Evolutionary conservation across 169 alveolate species (phyloP), one percentile per base, ranked within the genome.

Genomic region (Plasmodium knowlesi): DNA sequence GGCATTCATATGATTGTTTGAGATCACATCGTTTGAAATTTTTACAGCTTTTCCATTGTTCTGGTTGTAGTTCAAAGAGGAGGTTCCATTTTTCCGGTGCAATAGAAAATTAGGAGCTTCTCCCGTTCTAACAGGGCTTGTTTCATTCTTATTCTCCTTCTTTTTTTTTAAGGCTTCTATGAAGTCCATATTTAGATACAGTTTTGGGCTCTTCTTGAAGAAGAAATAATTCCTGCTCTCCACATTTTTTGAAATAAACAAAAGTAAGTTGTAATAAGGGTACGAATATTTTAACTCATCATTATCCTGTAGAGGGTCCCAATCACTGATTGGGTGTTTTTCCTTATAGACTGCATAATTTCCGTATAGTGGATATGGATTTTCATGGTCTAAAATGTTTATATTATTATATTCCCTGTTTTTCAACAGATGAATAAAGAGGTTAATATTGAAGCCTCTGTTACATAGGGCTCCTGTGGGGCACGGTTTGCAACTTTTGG

Each of bases 391-490:
- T 43, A 78, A 81, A 25, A 82, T 57, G 76, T 41, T 71, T 81
- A 91, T 91, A 30, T 81, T 57, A 57, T 80, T 81, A 82, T 74
- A 91, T 50, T 74, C 79, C 76, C 92, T 91, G 46, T 91, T 67
- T 61, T 82, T 91, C 41, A 91, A 9, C 37, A 91, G 79, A 30
- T 74, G 70, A 50, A 91, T 30, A 91, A 43, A 91, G 37, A 82
- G 28, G 61, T 74, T 5, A 19, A 91, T 71, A 37, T 82, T 81
- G 73, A 91, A 91, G 32, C 95, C 95, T 91, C 95, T 91, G 83
- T 70, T 91, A 37, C 95, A 91, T 57, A 91, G 46, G 76, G 95
- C 95, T 41, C 95, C 95, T 19, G 32, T 41, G 25, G 95, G 95
- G 81, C 95, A 91, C 0, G 61, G 3, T 80, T 81, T 82, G 46